Evolutionary conservation across 768 basidiomycete genomes (phyloP).

Genomic region (Leccinum incarnatum): DNA sequence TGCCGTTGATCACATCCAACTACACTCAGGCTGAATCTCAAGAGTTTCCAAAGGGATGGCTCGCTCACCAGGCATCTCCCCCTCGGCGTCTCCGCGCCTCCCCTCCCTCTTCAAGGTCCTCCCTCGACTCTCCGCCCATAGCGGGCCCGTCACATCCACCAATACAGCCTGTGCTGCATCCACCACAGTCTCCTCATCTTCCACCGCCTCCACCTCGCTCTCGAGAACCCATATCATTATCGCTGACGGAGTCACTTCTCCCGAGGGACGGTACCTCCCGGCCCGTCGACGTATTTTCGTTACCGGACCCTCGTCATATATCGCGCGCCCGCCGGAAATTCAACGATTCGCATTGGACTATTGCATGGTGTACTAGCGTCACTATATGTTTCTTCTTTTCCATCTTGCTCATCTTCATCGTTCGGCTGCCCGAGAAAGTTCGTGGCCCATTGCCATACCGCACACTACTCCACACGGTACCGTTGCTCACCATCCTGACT

Average conservation of each 20-base stretch:
- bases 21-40: slow-evolving; percentile 38
- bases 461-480: slow-evolving; percentile 73
- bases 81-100: slow-evolving; percentile 43
- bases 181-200: slow-evolving; percentile 35
- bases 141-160: slow-evolving; percentile 29
- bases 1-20: slow-evolving; percentile 37
- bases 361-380: slow-evolving; percentile 59
- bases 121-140: slow-evolving; percentile 36
- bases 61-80: slow-evolving; percentile 73
- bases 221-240: slow-evolving; percentile 50
- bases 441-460: slow-evolving; percentile 51
- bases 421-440: slow-evolving; percentile 37
- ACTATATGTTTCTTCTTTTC: slow-evolving; percentile 60
- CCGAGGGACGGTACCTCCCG: slow-evolving; percentile 67
- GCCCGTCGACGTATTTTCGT: slow-evolving; percentile 67
- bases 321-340: slow-evolving; percentile 64
- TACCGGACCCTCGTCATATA: slow-evolving; percentile 74
- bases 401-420: slow-evolving; percentile 62
- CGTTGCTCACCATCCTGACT: slow-evolving; percentile 70
- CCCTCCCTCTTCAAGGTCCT: slow-evolving; percentile 40
- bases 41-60: slow-evolving; percentile 54
- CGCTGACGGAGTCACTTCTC: slow-evolving; percentile 76
- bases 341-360: slow-evolving; percentile 72
- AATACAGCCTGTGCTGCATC: slow-evolving; percentile 32
- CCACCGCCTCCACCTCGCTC: slow-evolving; percentile 42